Percentiles rank a stretch among this genome's conserved stretches.
These are phyloP conservation scores for Salix udensis DNA, from an alignment of 345 rosid species.

Conservation along the genomic window DNA sequence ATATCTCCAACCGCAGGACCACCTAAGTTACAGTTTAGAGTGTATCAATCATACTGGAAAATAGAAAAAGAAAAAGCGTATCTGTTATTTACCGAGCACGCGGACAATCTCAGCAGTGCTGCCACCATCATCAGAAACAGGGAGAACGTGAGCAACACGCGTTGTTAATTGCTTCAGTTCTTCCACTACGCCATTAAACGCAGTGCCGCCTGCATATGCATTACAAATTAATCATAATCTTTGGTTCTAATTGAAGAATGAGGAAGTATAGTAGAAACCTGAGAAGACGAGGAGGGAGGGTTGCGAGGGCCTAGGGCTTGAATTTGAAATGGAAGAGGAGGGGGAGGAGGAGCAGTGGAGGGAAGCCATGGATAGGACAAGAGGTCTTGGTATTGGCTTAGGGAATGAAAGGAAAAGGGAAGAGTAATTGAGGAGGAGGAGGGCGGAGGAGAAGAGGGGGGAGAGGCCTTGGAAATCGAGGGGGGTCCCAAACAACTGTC, in stretches of 20 bases:
- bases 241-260: not conserved
- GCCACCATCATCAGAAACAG: conserved; percentile 96
- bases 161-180: conserved; percentile 81
- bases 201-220: conserved; percentile 67
- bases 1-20: conserved; percentile 99
- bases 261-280: conserved; percentile 28
- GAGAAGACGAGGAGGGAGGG: conserved; percentile 94
- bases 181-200: conserved; percentile 88
- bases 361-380: conserved; percentile 21
- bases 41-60: not conserved
- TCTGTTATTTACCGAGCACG: conserved; percentile 55
- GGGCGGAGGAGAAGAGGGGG: conserved; percentile 14
- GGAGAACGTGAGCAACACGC: conserved; percentile 85
- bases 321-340: conserved; percentile 24
- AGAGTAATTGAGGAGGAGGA: conserved; percentile 9
- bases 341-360: not conserved
- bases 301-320: conserved; percentile 36
- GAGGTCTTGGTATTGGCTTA: not conserved
- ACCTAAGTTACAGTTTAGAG: conserved; percentile 31
- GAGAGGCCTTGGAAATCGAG: conserved; percentile 8
- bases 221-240: not conserved
- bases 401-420: conserved; percentile 14
- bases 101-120: conserved; percentile 98
- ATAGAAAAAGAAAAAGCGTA: not conserved
- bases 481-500: conserved; percentile 44